Base-by-base conservation (phyloP, 2,329 filamentous ascomycete species). In the Fusarium gaditjirri region DNA sequence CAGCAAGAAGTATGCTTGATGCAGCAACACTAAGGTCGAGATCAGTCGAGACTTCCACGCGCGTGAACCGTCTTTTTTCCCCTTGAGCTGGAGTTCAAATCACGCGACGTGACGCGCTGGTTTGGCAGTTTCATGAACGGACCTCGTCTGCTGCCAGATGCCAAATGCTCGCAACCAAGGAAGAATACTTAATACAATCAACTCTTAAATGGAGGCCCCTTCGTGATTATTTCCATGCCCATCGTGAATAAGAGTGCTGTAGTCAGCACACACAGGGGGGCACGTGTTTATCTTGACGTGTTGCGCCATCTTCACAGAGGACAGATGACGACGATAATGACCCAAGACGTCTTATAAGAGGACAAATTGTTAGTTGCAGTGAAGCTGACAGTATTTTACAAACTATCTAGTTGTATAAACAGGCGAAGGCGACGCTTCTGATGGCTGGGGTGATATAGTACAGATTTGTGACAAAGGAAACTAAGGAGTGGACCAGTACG, bases 401-500 rank as follows among this genome's bases (percentile, higher is more conserved):
- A 14, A 27, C 58, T 33, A 53, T 47, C 19, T 49, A 27, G 12
- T 53, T 68, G 13, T 57, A 43, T 58, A 6, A 38, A 52, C n/a
- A 29, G 25, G 6, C 14, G 36, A 39, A 29, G 25, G 6, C 14
- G 36, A 39, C 36, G 7, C 25, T 62, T n/a, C 44, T 29, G 19
- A 23, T 31, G 10, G 38, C 13, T 19, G 9, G 29, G 19, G 33
- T 23, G 27, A 7, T 35, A 36, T 35, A 8, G 19, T 64, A 64
- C 50, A 57, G 8, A 11, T 33, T 27, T 17, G 3, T 16, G 17
- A 64, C 17, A 68, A 49, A 42, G 11, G 10, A 31, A 49, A 31
- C 36, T 50, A 70, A 6, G 67, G 66, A 33, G 33, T 39, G 9
- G 67, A 70, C 67, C 67, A 70, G 33, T 70, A 70, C 12, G 61